These are phyloP conservation scores for Moniliella sp. DNA, from an alignment of 1,284 basidiomycete genomes.

Conservation along the genomic window DNA sequence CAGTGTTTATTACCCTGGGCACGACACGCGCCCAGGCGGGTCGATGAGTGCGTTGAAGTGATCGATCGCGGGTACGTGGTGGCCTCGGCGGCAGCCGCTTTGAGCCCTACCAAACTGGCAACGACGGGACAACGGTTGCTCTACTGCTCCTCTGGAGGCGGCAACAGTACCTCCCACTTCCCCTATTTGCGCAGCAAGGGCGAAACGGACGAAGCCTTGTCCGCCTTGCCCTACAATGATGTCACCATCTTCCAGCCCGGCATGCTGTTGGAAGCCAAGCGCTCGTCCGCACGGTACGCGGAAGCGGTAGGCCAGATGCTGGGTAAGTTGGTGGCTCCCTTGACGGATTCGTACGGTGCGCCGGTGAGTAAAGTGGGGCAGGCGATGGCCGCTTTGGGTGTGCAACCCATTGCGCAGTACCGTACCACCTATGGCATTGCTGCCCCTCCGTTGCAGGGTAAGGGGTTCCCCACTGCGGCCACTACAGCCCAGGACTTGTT, in stretches of 20 bases:
- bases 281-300: no score
- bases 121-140: constrained; percentile 40
- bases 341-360: no score
- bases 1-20: constrained; percentile 11
- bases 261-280: constrained; percentile 35
- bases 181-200: constrained; percentile 42
- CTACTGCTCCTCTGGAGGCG: constrained; percentile 44
- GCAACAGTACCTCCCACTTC: constrained; percentile 11
- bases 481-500: no score
- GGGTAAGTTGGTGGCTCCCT: no score
- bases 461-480: no score
- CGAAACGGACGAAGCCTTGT: constrained; percentile 48
- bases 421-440: no score
- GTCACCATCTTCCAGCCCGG: constrained; percentile 49
- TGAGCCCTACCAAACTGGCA: constrained; percentile 38
- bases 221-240: constrained; percentile 46
- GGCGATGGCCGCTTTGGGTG: no score
- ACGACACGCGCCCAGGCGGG: constrained; percentile 38
- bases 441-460: no score
- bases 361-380: no score
- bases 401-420: no score
- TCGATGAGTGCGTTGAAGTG: constrained; percentile 47
- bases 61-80: constrained; percentile 55
- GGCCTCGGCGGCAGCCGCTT: constrained; percentile 47
- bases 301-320: no score